Evolutionary conservation across 495 filamentous ascomycete genomes (phyloP).

Genomic region (Penicillium soppii): DNA sequence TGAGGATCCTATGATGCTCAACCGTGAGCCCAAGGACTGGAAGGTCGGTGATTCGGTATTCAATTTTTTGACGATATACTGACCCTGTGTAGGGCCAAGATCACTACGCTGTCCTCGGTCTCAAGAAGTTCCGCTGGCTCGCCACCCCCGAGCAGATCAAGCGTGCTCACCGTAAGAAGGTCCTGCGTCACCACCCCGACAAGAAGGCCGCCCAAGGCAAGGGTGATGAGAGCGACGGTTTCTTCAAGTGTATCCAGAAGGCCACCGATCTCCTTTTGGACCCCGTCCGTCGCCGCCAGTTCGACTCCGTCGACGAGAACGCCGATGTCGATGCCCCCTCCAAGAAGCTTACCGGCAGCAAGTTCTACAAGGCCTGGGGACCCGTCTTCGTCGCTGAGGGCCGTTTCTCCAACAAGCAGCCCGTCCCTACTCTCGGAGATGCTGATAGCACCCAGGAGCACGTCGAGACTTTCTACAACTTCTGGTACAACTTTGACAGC

Average conservation of each 20-base stretch:
- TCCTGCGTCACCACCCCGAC: constrained; percentile 96
- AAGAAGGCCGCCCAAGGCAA: constrained; percentile 90
- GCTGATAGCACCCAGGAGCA: constrained; percentile 84
- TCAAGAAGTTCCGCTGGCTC: constrained; percentile 84
- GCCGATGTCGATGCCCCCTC: constrained; percentile 86
- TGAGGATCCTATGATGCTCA: constrained; percentile 87
- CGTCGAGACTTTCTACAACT: constrained; percentile 96
- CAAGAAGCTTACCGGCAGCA: constrained; percentile 83
- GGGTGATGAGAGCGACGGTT: constrained; percentile 86
- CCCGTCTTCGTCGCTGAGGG: constrained; percentile 84
- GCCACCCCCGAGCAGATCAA: constrained; percentile 98
- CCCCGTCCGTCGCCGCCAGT: constrained; percentile 90
- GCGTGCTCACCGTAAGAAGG: constrained; percentile 98
- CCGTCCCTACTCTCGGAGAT: constrained; percentile 80
- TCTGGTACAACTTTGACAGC: constrained; percentile 99
- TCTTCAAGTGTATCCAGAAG: constrained; percentile 99
- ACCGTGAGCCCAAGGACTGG: constrained; percentile 97
- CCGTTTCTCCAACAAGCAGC: constrained; percentile 87
- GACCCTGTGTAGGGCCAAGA: constrained; percentile 71
- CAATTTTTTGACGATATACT: constrained; percentile 5
- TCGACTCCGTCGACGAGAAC: constrained; percentile 91
- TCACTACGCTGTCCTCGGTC: constrained; percentile 94
- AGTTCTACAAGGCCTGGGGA: constrained; percentile 93
- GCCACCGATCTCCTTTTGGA: constrained; percentile 91
- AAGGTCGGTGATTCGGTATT: constrained; percentile 61